phyloP scores from a whole-genome alignment of 768 basidiomycete genomes.

The Melanogaster broomeanus region DNA sequence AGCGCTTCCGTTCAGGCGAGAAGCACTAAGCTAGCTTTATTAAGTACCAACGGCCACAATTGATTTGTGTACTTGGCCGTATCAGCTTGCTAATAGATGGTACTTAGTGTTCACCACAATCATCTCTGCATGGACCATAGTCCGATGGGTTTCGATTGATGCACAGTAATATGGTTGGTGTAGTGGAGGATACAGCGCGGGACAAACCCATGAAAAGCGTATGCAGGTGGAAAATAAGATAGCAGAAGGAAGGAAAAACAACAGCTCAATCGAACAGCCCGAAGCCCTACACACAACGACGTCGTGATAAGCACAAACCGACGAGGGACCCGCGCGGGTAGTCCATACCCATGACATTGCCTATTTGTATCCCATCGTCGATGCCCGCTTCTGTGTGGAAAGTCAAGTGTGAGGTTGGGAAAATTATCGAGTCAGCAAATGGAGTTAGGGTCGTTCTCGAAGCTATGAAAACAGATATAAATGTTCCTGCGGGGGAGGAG shows the following conservation, averaged over 20 bases:
- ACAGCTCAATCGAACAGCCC: slow-evolving; percentile 87
- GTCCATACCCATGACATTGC: too few relatives aligned
- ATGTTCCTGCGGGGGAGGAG: slow-evolving; percentile 44
- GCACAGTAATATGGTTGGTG: slow-evolving; percentile 18
- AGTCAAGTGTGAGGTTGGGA: slow-evolving; percentile 44
- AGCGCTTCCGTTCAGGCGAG: too few relatives aligned
- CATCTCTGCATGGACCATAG: slow-evolving; percentile 15
- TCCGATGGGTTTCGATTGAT: slow-evolving; percentile 25
- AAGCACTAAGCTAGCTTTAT: too few relatives aligned
- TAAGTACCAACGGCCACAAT: too few relatives aligned
- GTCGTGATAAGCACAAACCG: background rate
- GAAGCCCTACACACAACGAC: slow-evolving; percentile 72
- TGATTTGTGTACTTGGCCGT: too few relatives aligned
- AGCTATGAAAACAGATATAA: slow-evolving; percentile 69
- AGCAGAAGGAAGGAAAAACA: slow-evolving; percentile 13
- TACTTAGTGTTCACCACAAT: background rate
- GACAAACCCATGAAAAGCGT: background rate
- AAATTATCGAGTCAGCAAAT: slow-evolving; percentile 41
- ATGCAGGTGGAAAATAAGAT: slow-evolving; percentile 26
- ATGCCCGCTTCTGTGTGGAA: slow-evolving; percentile 54
- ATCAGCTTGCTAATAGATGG: background rate
- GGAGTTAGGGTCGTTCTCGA: slow-evolving; percentile 53
- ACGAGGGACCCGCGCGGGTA: background rate
- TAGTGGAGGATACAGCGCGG: slow-evolving; percentile 12
- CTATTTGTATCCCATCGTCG: slow-evolving; percentile 29